A percentile compares a stretch with the other conserved stretches of the same genome.
Evolutionary conservation across 2,329 filamentous ascomycete genomes (phyloP).

Genomic region (Ascochyta rabiei): DNA sequence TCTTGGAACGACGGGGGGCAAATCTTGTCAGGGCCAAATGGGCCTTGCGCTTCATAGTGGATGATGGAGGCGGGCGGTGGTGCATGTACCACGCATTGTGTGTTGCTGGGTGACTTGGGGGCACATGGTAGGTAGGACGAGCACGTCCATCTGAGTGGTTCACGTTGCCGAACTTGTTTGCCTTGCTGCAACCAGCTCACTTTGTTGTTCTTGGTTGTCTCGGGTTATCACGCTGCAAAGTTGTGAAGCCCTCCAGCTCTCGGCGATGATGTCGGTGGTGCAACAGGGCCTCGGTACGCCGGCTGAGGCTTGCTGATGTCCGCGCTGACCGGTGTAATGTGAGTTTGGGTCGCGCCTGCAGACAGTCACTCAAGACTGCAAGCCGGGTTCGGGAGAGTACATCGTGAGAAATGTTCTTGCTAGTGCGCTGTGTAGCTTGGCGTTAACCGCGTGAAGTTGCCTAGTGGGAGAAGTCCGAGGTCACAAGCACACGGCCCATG

Average conservation of each 20-base stretch:
- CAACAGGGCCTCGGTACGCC: conserved; percentile 11
- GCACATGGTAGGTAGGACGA: conserved; percentile 1
- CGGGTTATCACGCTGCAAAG: not conserved
- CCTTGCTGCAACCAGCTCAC: not conserved
- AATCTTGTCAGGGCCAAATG: conserved; percentile 10
- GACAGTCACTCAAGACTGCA: conserved; percentile 2
- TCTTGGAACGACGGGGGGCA: conserved; percentile 7
- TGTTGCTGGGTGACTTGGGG: not conserved
- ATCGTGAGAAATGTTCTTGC: not conserved
- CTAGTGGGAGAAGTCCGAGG: not conserved
- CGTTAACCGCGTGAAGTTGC: not conserved
- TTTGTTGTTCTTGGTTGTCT: not conserved
- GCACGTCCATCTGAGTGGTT: not conserved
- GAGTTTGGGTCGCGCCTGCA: conserved; percentile 4
- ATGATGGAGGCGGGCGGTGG: not conserved
- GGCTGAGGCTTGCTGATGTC: conserved; percentile 10
- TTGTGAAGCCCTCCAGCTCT: not conserved
- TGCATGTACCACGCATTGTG: conserved; percentile 4
- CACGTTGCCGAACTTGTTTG: not conserved
- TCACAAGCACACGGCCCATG: conserved; percentile 12
- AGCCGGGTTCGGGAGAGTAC: not conserved
- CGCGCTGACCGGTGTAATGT: conserved; percentile 5
- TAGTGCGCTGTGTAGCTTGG: conserved; percentile 4
- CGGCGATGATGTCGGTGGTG: conserved; percentile 10
- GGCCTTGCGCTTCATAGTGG: conserved; percentile 1